phyloP scores from a whole-genome alignment of 495 filamentous ascomycete species.

The Aspergillus sparsus region DNA sequence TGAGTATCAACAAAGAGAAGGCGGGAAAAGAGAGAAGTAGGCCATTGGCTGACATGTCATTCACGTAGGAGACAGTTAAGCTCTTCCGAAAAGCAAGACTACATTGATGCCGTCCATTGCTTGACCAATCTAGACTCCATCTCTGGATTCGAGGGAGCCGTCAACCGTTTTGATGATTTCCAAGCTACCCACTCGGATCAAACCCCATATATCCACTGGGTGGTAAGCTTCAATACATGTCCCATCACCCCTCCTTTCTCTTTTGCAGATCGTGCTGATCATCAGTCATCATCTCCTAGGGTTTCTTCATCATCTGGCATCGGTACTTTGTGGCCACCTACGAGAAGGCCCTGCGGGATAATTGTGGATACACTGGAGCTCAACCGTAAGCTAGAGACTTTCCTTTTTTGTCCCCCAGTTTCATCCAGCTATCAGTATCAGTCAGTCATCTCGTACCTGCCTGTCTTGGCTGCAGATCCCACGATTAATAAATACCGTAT shows the following conservation, averaged over 20 bases:
- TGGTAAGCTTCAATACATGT: conserved; percentile 13
- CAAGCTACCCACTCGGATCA: conserved; percentile 26
- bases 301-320: conserved; percentile 41
- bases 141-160: conserved; percentile 22
- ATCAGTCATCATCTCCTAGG: conserved; percentile 16
- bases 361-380: conserved; percentile 46
- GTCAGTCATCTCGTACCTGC: not conserved
- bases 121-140: conserved; percentile 19
- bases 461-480: not conserved
- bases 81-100: conserved; percentile 14
- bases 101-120: conserved; percentile 25
- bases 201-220: conserved; percentile 26
- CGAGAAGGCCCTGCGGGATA: conserved; percentile 42
- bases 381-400: conserved; percentile 36
- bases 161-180: conserved; percentile 22
- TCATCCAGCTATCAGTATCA: not conserved
- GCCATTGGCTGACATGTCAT: not conserved
- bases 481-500: too few species aligned
- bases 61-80: conserved; percentile 19
- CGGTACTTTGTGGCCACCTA: conserved; percentile 48
- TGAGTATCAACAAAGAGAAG: too few species aligned
- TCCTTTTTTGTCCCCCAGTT: conserved; percentile 3
- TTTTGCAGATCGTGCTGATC: conserved; percentile 21
- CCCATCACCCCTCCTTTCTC: not conserved
- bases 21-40: too few species aligned